Evolutionary conservation across 176 grass and related monocot species (phyloP).

Genomic region (Themeda triandra): DNA sequence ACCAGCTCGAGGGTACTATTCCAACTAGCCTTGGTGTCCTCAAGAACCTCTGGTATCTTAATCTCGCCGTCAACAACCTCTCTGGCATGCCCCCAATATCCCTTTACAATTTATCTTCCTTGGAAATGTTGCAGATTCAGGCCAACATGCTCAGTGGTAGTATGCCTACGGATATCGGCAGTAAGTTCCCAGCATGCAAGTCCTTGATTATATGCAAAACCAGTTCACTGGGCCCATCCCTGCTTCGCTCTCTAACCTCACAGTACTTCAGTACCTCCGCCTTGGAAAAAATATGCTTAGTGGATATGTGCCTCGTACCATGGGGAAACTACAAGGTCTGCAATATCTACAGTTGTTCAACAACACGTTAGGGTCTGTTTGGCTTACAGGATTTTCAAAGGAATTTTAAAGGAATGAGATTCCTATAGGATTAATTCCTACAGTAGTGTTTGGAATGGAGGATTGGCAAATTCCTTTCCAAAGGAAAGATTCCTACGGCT

Average conservation of each 20-base stretch:
- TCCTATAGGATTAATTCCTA: too few species aligned
- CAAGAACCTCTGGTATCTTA: not conserved
- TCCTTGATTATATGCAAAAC: fast-evolving
- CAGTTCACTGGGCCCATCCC: not conserved
- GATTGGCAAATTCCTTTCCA: too few species aligned
- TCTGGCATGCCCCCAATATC: not conserved
- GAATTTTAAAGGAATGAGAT: too few species aligned
- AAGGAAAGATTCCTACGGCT: too few species aligned
- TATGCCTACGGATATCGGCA: not conserved
- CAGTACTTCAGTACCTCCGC: too few species aligned
- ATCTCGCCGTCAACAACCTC: not conserved
- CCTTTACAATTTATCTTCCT: not conserved
- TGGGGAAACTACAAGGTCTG: not conserved
- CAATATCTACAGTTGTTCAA: fast-evolving
- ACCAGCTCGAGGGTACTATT: not conserved
- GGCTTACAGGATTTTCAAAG: too few species aligned
- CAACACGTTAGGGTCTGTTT: not conserved
- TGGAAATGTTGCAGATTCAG: too few species aligned
- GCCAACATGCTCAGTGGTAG: not conserved
- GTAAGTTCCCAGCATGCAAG: not conserved
- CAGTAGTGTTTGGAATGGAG: too few species aligned
- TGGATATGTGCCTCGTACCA: not conserved
- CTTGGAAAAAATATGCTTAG: not conserved
- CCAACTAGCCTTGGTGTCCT: not conserved
- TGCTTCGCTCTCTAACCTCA: not conserved